These are phyloP conservation scores for Fusarium torulosum DNA, from an alignment of 2,329 filamentous ascomycete genomes.

Conservation along the genomic window DNA sequence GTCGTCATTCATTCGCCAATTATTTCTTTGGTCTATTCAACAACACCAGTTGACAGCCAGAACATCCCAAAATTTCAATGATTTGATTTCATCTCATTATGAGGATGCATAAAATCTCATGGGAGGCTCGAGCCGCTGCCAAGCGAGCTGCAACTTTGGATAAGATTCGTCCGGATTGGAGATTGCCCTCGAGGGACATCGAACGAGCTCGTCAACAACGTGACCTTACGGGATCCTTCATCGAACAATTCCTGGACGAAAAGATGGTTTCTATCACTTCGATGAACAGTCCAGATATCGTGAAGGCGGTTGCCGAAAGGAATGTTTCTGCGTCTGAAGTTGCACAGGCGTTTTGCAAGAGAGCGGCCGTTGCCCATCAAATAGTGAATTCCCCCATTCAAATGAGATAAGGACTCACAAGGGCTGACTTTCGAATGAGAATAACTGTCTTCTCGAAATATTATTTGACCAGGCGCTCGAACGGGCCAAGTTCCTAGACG, in stretches of 20 bases:
- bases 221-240: conserved; percentile 37
- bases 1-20: conserved; percentile 2
- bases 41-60: neutral
- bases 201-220: conserved; percentile 21
- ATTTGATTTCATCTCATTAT: fast-evolving
- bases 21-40: neutral
- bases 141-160: conserved; percentile 34
- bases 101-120: conserved; percentile 9
- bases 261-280: conserved; percentile 16
- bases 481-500: conserved; percentile 26
- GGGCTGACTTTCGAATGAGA: neutral
- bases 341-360: conserved; percentile 63
- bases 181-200: conserved; percentile 27
- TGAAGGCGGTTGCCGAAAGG: neutral
- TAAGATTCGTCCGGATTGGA: conserved; percentile 42
- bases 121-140: conserved; percentile 35
- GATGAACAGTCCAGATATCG: conserved; percentile 14
- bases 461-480: conserved; percentile 39
- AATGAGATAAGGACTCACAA: conserved; percentile 60
- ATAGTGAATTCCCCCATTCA: conserved; percentile 52
- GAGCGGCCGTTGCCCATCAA: conserved; percentile 66
- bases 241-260: conserved; percentile 33
- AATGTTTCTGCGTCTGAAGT: conserved; percentile 56
- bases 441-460: conserved; percentile 37
- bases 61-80: neutral